Percentiles rank a stretch among this genome's conserved stretches.
Evolutionary conservation across 192 early-diverging fungal genomes (phyloP).

Genomic region (Backusella tarrabulga): DNA sequence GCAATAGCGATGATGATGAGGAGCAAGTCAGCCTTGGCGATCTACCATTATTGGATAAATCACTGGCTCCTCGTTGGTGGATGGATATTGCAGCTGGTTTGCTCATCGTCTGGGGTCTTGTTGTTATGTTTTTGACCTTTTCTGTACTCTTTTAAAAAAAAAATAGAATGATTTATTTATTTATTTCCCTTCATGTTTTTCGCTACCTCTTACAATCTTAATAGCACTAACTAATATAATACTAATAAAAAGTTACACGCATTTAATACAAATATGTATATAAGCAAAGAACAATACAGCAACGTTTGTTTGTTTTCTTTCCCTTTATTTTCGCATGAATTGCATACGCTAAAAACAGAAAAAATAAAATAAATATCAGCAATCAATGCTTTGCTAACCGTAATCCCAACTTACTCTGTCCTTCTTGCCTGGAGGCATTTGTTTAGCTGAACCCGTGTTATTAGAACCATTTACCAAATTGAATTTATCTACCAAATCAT

Average conservation of each 20-base stretch:
- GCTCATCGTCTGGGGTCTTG: constrained; percentile 44
- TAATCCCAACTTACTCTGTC: background rate
- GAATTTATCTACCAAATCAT: constrained; percentile 62
- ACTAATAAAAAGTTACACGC: background rate
- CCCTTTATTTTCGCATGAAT: background rate
- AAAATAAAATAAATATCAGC: background rate
- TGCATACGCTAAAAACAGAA: background rate
- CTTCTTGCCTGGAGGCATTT: background rate
- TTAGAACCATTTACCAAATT: constrained; percentile 39
- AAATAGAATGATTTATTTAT: background rate
- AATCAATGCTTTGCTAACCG: no score
- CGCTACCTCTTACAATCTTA: background rate
- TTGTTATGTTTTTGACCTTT: constrained; percentile 44
- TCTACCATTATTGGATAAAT: background rate
- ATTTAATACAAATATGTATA: background rate
- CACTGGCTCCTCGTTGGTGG: constrained; percentile 25
- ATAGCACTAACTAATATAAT: background rate
- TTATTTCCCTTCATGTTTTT: background rate
- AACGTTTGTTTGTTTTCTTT: background rate
- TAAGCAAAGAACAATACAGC: background rate
- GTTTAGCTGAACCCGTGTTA: background rate
- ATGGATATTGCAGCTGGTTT: constrained; percentile 42
- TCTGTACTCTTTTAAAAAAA: background rate
- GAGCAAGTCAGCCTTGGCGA: background rate
- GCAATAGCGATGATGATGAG: background rate